Evolutionary conservation across 2,329 filamentous ascomycete genomes (phyloP).

Genomic region (Plectosphaerella plurivora): DNA sequence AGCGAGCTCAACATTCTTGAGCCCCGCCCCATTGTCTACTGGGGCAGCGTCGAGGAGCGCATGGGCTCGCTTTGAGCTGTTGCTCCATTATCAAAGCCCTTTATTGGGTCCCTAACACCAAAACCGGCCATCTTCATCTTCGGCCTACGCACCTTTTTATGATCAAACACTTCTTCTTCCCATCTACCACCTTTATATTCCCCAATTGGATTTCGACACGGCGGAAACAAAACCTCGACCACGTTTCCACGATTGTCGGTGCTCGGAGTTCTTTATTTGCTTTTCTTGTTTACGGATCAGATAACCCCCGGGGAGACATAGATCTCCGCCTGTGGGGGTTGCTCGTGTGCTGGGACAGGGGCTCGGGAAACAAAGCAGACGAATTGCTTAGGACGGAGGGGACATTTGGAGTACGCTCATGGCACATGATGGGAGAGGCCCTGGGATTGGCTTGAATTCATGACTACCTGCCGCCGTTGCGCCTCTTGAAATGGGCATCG

Average conservation of each 20-base stretch:
- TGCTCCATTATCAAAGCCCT: too few species aligned
- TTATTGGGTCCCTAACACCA: too few species aligned
- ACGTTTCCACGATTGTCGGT: neutral
- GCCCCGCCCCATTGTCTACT: slow-evolving; percentile 59
- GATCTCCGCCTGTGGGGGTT: too few species aligned
- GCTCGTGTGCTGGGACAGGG: too few species aligned
- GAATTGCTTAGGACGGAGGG: too few species aligned
- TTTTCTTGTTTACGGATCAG: neutral
- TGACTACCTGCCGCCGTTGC: too few species aligned
- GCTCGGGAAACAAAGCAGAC: too few species aligned
- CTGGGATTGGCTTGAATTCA: too few species aligned
- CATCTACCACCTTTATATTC: neutral
- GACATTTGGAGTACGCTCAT: too few species aligned
- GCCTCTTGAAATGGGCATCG: too few species aligned
- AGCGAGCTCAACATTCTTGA: slow-evolving; percentile 54
- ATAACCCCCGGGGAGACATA: too few species aligned
- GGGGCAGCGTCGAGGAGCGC: slow-evolving; percentile 58
- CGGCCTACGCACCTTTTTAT: neutral
- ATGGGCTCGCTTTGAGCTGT: slow-evolving; percentile 37
- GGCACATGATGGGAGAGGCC: too few species aligned
- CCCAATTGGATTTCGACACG: neutral
- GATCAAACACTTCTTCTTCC: neutral
- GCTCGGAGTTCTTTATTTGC: neutral
- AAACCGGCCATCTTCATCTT: neutral
- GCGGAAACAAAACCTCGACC: neutral